Evolutionary conservation across 2,329 filamentous ascomycete species (phyloP), one percentile per base, ranked within the genome.

Genomic region (Aschersonia sp.): DNA sequence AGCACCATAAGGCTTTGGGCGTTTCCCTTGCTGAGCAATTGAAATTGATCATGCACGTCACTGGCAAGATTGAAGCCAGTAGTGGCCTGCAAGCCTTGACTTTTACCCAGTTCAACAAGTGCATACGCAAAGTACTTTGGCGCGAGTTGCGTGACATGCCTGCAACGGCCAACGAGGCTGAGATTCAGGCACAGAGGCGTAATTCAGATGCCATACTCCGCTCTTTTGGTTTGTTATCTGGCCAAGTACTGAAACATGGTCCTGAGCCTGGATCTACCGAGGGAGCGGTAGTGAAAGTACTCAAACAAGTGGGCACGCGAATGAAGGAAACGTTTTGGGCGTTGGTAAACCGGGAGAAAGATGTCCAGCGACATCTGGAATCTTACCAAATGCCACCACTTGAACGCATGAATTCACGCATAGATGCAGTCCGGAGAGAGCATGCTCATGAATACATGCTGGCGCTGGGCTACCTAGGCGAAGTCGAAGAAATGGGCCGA

Each of bases 381-480:
- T 41, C 42, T 4, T 50, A 51, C n/a, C 49, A 56, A 6, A 48
- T 64, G n/a, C 51, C 59, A 9, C 52, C 55, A 6, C 52, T 65
- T n/a, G 64, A 66, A 8, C 53, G 55, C 8, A 60, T 66, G 58
- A 53, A 55, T 41, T 55, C 55, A 31, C 56, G 65, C 6, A 53
- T 50, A 46, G 65, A 67, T 48, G 57, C 59, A 2, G 58, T 64
- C 40, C 53, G 56, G 48, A 61, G 59, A 5, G 54, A 57, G 78
- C 53, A 63, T 11, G 62, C 56, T 1, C 76, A 83, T 54, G 65
- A 68, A 2, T 83, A 84, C 57, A 71, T 87, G 58, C 71, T 79
- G 44, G 71, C 76, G 1, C 65, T 87, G 29, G 82, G 76, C 1
- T 71, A 74, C 46, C 60, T 79, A n/a, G 73, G 72, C 37, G 77